Conservation (phyloP, 2,329 filamentous ascomycete genomes). For the Tolypocladium cylindrosporum region DNA sequence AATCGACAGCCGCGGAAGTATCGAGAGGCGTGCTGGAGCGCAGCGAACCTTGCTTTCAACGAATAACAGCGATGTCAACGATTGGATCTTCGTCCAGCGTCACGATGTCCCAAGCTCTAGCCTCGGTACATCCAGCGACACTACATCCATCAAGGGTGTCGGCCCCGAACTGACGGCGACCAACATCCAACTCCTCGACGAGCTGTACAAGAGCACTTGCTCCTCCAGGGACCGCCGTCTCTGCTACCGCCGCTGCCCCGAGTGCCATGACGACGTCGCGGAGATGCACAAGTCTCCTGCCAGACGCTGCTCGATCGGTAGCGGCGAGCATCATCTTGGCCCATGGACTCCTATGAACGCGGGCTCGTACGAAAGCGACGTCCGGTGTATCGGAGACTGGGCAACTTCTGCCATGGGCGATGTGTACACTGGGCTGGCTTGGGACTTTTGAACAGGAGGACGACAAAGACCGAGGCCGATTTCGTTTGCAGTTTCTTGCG, state of each 20-base stretch:
- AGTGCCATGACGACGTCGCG: background rate
- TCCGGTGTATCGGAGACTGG: background rate
- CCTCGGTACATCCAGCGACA: background rate
- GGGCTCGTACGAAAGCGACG: background rate
- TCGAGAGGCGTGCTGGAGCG: background rate
- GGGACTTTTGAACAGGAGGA: background rate
- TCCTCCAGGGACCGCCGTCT: background rate
- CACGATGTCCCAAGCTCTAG: background rate
- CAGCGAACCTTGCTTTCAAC: background rate
- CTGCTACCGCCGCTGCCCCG: slow-evolving; percentile 1
- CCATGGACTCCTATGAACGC: background rate
- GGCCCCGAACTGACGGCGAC: background rate
- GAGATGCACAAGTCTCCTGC: background rate
- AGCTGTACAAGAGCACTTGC: background rate
- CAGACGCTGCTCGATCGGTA: background rate
- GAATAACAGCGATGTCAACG: background rate
- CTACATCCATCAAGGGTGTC: background rate
- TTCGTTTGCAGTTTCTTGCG: background rate
- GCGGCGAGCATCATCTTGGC: background rate
- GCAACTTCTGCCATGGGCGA: background rate
- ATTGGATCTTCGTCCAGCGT: slow-evolving; percentile 1
- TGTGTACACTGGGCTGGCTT: background rate
- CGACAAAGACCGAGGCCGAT: background rate
- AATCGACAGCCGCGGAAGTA: background rate
- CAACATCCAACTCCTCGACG: slow-evolving; percentile 2